Conservation (phyloP, 2,329 filamentous ascomycete genomes). For the Paraconiothyrium brasiliense region DNA sequence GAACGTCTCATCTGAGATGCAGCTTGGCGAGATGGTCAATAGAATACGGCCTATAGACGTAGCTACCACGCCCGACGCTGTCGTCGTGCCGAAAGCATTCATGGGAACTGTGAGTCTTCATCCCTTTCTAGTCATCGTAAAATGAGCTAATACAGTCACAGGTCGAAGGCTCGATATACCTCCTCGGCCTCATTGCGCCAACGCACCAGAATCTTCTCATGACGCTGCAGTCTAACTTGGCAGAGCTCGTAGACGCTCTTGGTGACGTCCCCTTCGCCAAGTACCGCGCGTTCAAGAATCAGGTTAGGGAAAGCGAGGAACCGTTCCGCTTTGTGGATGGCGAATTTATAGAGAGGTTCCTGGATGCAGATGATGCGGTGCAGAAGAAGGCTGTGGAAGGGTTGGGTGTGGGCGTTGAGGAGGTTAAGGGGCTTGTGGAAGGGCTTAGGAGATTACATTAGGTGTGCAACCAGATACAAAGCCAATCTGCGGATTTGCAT, state of each 20-base stretch:
- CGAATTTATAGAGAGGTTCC: conserved; percentile 85
- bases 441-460: conserved; percentile 60
- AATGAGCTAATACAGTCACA: conserved; percentile 49
- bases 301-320: conserved; percentile 74
- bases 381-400: conserved; percentile 64
- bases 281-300: conserved; percentile 84
- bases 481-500: background rate
- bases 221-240: conserved; percentile 78
- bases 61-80: conserved; percentile 68
- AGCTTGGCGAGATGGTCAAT: conserved; percentile 93
- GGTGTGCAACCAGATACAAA: background rate
- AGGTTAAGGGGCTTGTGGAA: conserved; percentile 68
- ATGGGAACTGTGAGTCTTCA: conserved; percentile 78
- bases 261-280: conserved; percentile 79
- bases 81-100: conserved; percentile 84
- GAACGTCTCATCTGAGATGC: conserved; percentile 80
- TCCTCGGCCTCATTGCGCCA: conserved; percentile 82
- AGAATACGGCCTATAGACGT: conserved; percentile 80
- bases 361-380: conserved; percentile 71
- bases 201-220: conserved; percentile 81
- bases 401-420: conserved; percentile 65
- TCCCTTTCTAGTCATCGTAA: background rate
- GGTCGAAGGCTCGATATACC: conserved; percentile 91
- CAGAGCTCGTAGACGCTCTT: conserved; percentile 70
- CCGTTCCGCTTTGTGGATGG: conserved; percentile 92